A percentile compares a stretch with the other conserved stretches of the same genome.
Evolutionary conservation across 768 basidiomycete genomes (phyloP).

Genomic region (Podaxis carcinomalis): DNA sequence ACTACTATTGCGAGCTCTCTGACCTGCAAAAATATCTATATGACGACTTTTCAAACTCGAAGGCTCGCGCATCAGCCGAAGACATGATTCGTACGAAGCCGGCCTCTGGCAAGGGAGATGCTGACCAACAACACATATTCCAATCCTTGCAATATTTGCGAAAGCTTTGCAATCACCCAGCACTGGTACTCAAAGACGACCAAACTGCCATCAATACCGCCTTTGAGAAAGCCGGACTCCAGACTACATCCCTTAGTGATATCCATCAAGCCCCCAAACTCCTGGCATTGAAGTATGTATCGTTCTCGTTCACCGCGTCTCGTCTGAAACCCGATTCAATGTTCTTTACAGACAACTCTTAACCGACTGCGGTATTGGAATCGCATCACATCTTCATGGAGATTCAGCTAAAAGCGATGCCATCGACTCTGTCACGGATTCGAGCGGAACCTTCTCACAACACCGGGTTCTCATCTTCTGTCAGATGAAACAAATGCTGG

Average conservation of each 20-base stretch:
- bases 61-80: conserved; percentile 59
- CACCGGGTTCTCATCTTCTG: conserved; percentile 99
- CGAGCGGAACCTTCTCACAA: conserved; percentile 70
- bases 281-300: conserved; percentile 76
- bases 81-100: conserved; percentile 52
- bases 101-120: conserved; percentile 30
- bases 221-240: conserved; percentile 50
- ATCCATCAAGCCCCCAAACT: conserved; percentile 93
- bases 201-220: conserved; percentile 52
- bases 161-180: conserved; percentile 97
- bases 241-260: conserved; percentile 53
- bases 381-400: conserved; percentile 29
- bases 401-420: conserved; percentile 68
- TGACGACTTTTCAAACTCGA: conserved; percentile 87
- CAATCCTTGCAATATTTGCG: conserved; percentile 95
- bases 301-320: background rate
- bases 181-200: conserved; percentile 80
- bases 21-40: conserved; percentile 92
- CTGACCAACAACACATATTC: conserved; percentile 85
- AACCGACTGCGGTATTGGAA: conserved; percentile 91
- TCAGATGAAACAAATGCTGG: conserved; percentile 98
- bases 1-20: conserved; percentile 97
- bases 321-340: background rate
- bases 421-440: conserved; percentile 54
- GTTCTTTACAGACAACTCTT: conserved; percentile 72